These are phyloP conservation scores for Pharnaceum exiguum DNA, from an alignment of 148 eudicot species.

Conservation along the genomic window DNA sequence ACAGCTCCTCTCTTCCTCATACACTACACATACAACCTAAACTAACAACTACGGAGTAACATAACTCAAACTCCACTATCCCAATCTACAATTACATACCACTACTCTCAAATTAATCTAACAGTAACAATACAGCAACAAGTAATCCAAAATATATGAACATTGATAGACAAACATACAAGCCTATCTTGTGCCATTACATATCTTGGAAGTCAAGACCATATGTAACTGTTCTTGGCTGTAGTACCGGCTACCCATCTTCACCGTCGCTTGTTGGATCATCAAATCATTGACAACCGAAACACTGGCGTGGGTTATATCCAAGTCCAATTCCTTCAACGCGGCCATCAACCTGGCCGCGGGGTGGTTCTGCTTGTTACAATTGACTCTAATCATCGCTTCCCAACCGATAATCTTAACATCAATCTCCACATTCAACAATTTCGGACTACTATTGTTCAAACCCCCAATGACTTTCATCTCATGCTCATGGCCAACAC, in stretches of 20 bases:
- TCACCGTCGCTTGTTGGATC: conserved; percentile 87
- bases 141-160: neutral
- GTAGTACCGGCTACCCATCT: conserved; percentile 57
- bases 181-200: conserved; percentile 32
- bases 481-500: neutral
- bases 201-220: conserved; percentile 46
- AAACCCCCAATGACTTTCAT: no score
- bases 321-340: conserved; percentile 69
- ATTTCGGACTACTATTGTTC: neutral
- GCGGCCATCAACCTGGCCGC: conserved; percentile 83
- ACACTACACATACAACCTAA: neutral
- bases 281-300: conserved; percentile 85
- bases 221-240: conserved; percentile 66
- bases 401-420: conserved; percentile 86
- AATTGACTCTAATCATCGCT: conserved; percentile 76
- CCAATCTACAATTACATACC: conserved; percentile 8
- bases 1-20: conserved; percentile 5
- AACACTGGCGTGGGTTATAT: conserved; percentile 72
- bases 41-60: no score
- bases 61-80: neutral
- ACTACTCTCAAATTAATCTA: neutral
- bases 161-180: neutral
- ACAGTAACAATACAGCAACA: neutral
- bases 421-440: conserved; percentile 60
- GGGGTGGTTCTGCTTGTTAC: conserved; percentile 73